These are phyloP conservation scores for Maudiozyma barnettii DNA, from an alignment of 805 yeast genomes.

Conservation along the genomic window DNA sequence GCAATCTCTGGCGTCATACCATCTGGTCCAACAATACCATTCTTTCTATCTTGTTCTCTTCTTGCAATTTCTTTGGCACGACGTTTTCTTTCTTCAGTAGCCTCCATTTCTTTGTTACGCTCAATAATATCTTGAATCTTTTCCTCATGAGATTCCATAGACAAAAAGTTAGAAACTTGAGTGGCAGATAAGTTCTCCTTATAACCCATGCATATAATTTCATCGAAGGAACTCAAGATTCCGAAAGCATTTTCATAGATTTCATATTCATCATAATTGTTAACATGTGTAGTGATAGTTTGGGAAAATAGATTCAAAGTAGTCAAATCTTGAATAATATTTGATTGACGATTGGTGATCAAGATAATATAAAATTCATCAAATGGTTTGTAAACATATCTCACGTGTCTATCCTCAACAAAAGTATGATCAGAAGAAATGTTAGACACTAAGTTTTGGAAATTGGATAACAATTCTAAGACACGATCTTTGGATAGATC, in stretches of 20 bases:
- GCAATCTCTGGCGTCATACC: slow-evolving; percentile 4
- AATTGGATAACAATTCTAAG: slow-evolving; percentile 73
- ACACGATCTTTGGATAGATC: slow-evolving; percentile 79
- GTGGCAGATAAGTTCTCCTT: slow-evolving; percentile 73
- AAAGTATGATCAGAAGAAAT: slow-evolving; percentile 78
- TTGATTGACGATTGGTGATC: slow-evolving; percentile 83
- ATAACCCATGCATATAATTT: slow-evolving; percentile 81
- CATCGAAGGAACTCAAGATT: slow-evolving; percentile 86
- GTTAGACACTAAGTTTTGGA: slow-evolving; percentile 68
- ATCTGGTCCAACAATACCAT: slow-evolving; percentile 28
- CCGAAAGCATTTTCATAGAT: slow-evolving; percentile 80
- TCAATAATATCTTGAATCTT: slow-evolving; percentile 96
- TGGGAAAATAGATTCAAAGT: slow-evolving; percentile 81
- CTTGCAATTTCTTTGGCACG: slow-evolving; percentile 85
- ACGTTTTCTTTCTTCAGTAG: slow-evolving; percentile 92
- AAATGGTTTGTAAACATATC: slow-evolving; percentile 92
- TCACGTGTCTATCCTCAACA: slow-evolving; percentile 81
- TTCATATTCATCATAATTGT: slow-evolving; percentile 71
- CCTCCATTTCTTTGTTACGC: slow-evolving; percentile 92
- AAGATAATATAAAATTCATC: slow-evolving; percentile 88
- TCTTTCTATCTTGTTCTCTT: slow-evolving; percentile 42
- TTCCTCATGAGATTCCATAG: slow-evolving; percentile 98
- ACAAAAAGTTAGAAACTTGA: slow-evolving; percentile 82
- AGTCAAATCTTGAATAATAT: slow-evolving; percentile 88
- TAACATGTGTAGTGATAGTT: slow-evolving; percentile 64